Conservation (phyloP, 345 rosid genomes). For the Dimocarpus longan region DNA sequence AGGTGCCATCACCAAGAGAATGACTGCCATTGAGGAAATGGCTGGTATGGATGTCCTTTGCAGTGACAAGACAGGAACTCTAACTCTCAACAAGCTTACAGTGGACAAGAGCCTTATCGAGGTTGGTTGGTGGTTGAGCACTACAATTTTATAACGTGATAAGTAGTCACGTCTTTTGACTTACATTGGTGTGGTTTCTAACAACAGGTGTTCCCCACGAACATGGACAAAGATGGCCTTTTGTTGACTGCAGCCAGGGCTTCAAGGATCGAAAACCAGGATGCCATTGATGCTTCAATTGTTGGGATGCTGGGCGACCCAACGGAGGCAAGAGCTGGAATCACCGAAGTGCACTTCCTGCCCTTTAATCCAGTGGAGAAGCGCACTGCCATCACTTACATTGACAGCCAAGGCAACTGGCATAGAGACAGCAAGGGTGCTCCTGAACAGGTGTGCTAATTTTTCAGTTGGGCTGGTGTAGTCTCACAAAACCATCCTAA, state of each 20-base stretch:
- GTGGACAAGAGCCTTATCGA: constrained; percentile 82
- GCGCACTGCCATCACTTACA: constrained; percentile 91
- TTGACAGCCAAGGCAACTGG: constrained; percentile 72
- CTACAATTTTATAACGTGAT: not conserved
- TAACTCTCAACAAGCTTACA: constrained; percentile 93
- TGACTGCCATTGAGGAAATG: constrained; percentile 99
- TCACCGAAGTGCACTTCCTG: constrained; percentile 85
- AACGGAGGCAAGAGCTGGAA: constrained; percentile 88
- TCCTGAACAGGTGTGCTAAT: constrained; percentile 73
- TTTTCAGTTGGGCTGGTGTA: not conserved
- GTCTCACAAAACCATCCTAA: not conserved
- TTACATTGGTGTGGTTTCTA: not conserved
- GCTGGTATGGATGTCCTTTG: constrained; percentile 98
- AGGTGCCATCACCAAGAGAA: constrained; percentile 97
- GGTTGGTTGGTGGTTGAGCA: constrained; percentile 47
- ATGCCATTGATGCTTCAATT: constrained; percentile 94
- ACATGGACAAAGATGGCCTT: constrained; percentile 53
- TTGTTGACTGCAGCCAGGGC: constrained; percentile 80
- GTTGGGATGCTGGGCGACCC: constrained; percentile 86
- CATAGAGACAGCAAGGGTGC: constrained; percentile 90
- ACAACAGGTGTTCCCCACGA: constrained; percentile 54
- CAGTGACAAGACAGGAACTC: constrained; percentile 95
- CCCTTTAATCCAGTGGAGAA: constrained; percentile 95
- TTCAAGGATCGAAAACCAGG: constrained; percentile 90
- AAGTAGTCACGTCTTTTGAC: not conserved